Conservation (phyloP, 495 filamentous ascomycete genomes). For the Penicillium silybi region DNA sequence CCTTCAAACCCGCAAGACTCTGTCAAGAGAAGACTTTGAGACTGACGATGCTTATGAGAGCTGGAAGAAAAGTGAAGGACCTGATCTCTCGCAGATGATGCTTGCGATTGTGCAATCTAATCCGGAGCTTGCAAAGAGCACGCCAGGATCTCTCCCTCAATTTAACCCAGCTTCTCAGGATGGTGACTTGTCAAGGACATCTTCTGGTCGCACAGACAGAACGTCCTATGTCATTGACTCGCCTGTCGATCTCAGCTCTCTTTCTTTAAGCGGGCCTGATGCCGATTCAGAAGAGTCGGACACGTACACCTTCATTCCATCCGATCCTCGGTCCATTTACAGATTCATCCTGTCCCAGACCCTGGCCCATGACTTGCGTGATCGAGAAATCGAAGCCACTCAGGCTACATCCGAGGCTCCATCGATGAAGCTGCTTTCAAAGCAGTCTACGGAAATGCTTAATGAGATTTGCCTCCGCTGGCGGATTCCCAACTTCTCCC, state of each 20-base stretch:
- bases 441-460: conserved; percentile 75
- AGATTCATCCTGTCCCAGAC: conserved; percentile 72
- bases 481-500: conserved; percentile 82
- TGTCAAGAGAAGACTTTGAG: conserved; percentile 84
- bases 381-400: conserved; percentile 50
- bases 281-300: conserved; percentile 46
- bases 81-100: conserved; percentile 88
- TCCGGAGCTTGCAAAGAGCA: conserved; percentile 76
- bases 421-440: conserved; percentile 67
- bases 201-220: conserved; percentile 38
- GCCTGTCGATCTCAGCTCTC: conserved; percentile 68
- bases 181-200: conserved; percentile 55
- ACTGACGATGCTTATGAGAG: conserved; percentile 81
- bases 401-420: conserved; percentile 49
- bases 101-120: conserved; percentile 80
- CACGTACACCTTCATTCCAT: conserved; percentile 82
- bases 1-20: conserved; percentile 69
- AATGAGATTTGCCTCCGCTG: conserved; percentile 83
- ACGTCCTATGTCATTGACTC: conserved; percentile 71
- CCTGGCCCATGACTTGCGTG: conserved; percentile 62
- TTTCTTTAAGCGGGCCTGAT: conserved; percentile 59
- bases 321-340: conserved; percentile 78
- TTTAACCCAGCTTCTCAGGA: conserved; percentile 43
- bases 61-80: conserved; percentile 83
- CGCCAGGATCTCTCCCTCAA: conserved; percentile 48